Base-by-base conservation (phyloP, 306 rosid species). In the Acacia melanoxylon region DNA sequence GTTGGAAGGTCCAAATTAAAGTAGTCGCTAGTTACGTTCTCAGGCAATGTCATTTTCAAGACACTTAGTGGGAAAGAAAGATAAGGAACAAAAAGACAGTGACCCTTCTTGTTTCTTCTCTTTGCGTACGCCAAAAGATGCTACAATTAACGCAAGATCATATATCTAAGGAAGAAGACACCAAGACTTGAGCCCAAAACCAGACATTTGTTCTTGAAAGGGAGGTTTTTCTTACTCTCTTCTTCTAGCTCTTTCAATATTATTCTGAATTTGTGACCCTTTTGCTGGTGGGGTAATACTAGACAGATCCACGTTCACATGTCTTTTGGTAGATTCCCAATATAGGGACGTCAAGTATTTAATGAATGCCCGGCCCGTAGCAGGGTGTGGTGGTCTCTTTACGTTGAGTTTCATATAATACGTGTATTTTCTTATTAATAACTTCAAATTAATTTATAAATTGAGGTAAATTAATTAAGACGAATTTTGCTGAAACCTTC, bases 1-100 rank as follows among this genome's bases (percentile, higher is more conserved):
- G 71, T 40, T 80, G 82, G 68, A 80, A 88, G 89, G 84, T 78
- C 88, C 83, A 78, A 78, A 76, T 83, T 81, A 71, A 78, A 76
- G 84, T 81, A 71, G 24, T 79, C 81, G 86, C 89, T 91, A 83
- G 86, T 31, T 31, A 31, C 35, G 35, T 90, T 91, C 77, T 73
- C 44, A 54, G 85, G 84, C 80, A 78, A 85, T 48, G 94, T 89
- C 91, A 75, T 73, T 74, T 68, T 89, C 89, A 85, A 72, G 87
- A 80, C 88, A 86, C 87, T 84, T 81, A 83, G 83, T 84, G 87
- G 85, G 85, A 78, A 85, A 86, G 78, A 78, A 81, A 78, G 86
- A 82, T 74, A 78, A 86, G 91, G 89, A 89, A 82, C 87, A 83
- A 87, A 4, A 78, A 58, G 94, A 89, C 35, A 84, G 87, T 69